phyloP scores from a whole-genome alignment of 2,329 filamentous ascomycete genomes.

The Apiospora koreana region DNA sequence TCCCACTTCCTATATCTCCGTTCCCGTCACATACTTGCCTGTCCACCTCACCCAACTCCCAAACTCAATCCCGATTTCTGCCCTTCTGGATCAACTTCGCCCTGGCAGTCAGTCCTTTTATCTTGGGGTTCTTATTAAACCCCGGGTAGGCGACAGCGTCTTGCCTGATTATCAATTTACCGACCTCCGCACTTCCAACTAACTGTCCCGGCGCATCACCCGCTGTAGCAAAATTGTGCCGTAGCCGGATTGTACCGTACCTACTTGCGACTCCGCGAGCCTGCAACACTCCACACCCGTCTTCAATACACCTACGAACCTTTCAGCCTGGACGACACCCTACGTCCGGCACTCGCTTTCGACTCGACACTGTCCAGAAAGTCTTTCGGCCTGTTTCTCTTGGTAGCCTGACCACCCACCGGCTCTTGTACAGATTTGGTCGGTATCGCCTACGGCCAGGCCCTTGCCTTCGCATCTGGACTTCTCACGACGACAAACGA shows the following conservation, averaged over 20 bases:
- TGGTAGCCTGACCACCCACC: background rate
- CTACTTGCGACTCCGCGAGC: conserved; percentile 3
- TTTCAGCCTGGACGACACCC: background rate
- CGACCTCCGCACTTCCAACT: conserved; percentile 9
- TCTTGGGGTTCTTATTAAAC: conserved; percentile 3
- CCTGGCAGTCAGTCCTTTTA: background rate
- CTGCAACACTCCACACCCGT: background rate
- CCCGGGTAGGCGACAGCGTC: conserved; percentile 3
- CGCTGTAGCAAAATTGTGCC: conserved; percentile 6
- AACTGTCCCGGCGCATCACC: conserved; percentile 6
- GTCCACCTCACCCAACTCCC: background rate
- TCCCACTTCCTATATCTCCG: background rate
- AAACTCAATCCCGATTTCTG: conserved; percentile 1
- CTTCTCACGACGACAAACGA: conserved; percentile 21
- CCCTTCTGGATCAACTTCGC: background rate
- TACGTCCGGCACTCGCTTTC: background rate
- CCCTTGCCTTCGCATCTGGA: conserved; percentile 16
- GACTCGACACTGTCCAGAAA: background rate
- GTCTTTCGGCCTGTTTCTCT: background rate
- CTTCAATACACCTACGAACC: background rate
- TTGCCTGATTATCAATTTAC: conserved; percentile 10
- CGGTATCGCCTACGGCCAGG: background rate
- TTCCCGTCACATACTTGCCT: background rate
- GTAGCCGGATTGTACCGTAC: background rate
- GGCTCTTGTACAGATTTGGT: background rate